Evolutionary conservation across 1,284 basidiomycete species (phyloP), one percentile per base, ranked within the genome.

Genomic region (Thelephora terrestris): DNA sequence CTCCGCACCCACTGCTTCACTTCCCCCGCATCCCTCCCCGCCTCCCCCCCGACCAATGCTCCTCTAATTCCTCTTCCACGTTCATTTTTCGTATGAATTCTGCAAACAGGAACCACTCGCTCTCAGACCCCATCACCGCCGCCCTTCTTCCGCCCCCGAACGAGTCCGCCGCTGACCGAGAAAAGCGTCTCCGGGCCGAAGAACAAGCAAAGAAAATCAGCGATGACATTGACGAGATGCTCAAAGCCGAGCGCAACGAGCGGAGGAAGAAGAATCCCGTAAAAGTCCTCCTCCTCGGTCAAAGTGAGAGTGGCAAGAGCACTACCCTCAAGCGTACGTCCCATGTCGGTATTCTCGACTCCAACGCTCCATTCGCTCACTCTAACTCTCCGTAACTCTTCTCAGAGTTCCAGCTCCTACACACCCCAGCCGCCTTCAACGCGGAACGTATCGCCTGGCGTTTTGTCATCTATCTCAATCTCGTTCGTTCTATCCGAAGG

Each of bases 281-380:
- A 61, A 84, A 82, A 60, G 76, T 90, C 43, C 69, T 90, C 46
- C 71, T 90, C 48, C 76, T 90, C 29, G 86, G 86, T 50, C 85
- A 89, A 71, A 85, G 82, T 55, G 85, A 88, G 70, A 84, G 80
- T 56, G 82, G 83, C 35, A 89, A 88, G 70, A 85, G 80, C 59
- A 88, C 85, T 12, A 87, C 85, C 5, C 70, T 88, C 55, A 88
- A 88, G 68, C 84, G 85, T 88, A 69, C 77, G 85, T 83, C 44
- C 50, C 29, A 32, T 40, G 52, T 27, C 48, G 43, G 45, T 51
- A 38, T 50, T 49, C 47, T 32, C 23, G 38, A 44, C 47, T 51
- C 46, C 27, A 27, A 24, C 36, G 40, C 45, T 38, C 40, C 34
- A 43, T 21, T 38, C 42, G 23, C 32, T n/a, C 25, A 36, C 21